These are phyloP conservation scores for Boletales sp. DNA, from an alignment of 768 basidiomycete genomes.

Conservation along the genomic window DNA sequence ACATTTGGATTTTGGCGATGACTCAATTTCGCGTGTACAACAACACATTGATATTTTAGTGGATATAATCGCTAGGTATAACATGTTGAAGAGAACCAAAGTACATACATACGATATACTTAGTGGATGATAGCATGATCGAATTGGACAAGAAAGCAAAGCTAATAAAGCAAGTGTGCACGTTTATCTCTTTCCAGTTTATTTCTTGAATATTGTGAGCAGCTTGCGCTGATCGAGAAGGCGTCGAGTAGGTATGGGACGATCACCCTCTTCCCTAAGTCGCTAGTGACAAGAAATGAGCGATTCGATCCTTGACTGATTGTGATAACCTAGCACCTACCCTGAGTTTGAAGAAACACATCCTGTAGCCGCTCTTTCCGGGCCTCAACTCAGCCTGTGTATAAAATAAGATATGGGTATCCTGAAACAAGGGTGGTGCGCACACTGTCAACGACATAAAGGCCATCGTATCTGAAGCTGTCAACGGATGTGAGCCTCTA, in stretches of 20 bases:
- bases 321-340: conserved; percentile 7
- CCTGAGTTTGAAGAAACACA: conserved; percentile 31
- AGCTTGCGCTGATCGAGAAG: conserved; percentile 11
- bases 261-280: conserved; percentile 18
- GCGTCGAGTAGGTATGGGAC: conserved; percentile 19
- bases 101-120: background rate
- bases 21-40: conserved; percentile 11
- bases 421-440: background rate
- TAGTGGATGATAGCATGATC: conserved; percentile 6
- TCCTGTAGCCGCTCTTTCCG: conserved; percentile 20
- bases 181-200: background rate
- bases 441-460: conserved; percentile 28
- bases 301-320: background rate
- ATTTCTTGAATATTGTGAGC: conserved; percentile 9
- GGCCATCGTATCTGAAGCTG: conserved; percentile 32
- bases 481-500: background rate
- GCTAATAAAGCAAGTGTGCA: background rate
- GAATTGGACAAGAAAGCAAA: background rate
- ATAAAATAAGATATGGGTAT: conserved; percentile 3
- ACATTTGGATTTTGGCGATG: conserved; percentile 5
- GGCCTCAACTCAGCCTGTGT: conserved; percentile 10
- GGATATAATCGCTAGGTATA: conserved; percentile 1
- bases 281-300: conserved; percentile 16
- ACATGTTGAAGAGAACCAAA: background rate
- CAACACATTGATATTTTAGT: conserved; percentile 8